These are phyloP conservation scores for Fusarium denticulatum DNA, from an alignment of 2,329 filamentous ascomycete species.

Conservation along the genomic window DNA sequence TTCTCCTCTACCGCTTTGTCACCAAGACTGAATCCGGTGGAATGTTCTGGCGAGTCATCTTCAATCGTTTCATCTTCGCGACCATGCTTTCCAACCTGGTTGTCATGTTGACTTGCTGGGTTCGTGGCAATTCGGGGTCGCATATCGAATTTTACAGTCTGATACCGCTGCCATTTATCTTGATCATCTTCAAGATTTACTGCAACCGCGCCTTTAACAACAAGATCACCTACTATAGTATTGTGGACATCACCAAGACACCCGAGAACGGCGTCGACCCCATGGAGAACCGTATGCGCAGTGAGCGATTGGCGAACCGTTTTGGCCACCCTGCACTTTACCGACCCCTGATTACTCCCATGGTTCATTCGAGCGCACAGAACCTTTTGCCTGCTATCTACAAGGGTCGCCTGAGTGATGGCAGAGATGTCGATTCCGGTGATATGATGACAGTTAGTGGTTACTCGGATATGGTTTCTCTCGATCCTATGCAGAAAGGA, in stretches of 20 bases:
- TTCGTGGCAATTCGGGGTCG: conserved; percentile 66
- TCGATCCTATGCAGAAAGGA: conserved; percentile 78
- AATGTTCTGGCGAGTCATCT: conserved; percentile 88
- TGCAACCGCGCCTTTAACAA: conserved; percentile 80
- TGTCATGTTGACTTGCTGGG: conserved; percentile 79
- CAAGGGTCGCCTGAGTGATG: conserved; percentile 78
- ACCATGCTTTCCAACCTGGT: conserved; percentile 81
- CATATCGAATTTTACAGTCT: conserved; percentile 72
- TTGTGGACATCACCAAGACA: conserved; percentile 63
- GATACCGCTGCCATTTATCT: conserved; percentile 78
- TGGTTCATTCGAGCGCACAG: conserved; percentile 92
- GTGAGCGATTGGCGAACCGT: conserved; percentile 75
- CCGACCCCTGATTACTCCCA: conserved; percentile 88
- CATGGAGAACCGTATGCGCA: conserved; percentile 65
- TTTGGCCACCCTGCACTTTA: conserved; percentile 95
- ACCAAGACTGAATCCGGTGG: conserved; percentile 98
- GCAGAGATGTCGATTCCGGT: conserved; percentile 66
- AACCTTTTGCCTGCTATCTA: conserved; percentile 89
- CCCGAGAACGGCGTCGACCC: conserved; percentile 55
- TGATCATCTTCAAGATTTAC: conserved; percentile 87
- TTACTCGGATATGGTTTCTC: conserved; percentile 83
- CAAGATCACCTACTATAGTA: conserved; percentile 83
- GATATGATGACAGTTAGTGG: conserved; percentile 70
- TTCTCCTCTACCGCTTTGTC: conserved; percentile 92
- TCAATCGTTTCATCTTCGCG: conserved; percentile 91